These are phyloP conservation scores for Scolecobasidium constrictum DNA, from an alignment of 2,329 filamentous ascomycete genomes.

Conservation along the genomic window DNA sequence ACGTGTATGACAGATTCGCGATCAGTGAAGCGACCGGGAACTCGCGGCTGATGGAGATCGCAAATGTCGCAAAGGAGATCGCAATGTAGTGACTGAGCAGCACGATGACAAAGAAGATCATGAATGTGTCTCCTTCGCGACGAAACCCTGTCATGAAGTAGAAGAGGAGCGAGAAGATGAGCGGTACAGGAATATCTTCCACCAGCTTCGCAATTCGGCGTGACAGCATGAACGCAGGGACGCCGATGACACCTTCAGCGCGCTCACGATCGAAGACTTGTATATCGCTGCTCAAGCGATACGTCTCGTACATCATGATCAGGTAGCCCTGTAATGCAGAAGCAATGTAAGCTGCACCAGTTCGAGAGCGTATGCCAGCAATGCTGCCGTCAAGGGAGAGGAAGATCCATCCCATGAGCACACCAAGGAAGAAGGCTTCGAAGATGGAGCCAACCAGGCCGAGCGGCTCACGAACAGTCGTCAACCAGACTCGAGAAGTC, in stretches of 20 bases:
- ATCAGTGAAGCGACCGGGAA: constrained; percentile 63
- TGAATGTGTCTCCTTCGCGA: constrained; percentile 51
- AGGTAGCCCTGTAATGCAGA: constrained; percentile 66
- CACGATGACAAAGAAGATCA: constrained; percentile 59
- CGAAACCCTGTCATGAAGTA: constrained; percentile 74
- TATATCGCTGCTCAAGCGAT: constrained; percentile 64
- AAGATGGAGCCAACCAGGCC: constrained; percentile 60
- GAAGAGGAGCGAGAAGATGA: constrained; percentile 59
- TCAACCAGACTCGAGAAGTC: constrained; percentile 57
- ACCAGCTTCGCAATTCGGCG: constrained; percentile 57
- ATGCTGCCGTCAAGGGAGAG: constrained; percentile 53
- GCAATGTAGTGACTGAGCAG: constrained; percentile 64
- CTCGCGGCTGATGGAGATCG: constrained; percentile 52
- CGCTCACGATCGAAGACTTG: constrained; percentile 66
- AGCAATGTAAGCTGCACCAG: constrained; percentile 63
- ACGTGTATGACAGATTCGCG: constrained; percentile 60
- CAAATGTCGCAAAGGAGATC: constrained; percentile 58
- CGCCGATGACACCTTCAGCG: constrained; percentile 60
- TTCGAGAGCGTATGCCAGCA: constrained; percentile 60
- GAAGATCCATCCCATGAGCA: constrained; percentile 66
- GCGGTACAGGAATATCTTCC: constrained; percentile 62
- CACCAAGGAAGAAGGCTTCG: constrained; percentile 59
- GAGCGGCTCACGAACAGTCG: constrained; percentile 66
- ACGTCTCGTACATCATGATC: constrained; percentile 65
- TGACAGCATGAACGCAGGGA: constrained; percentile 59